Evolutionary conservation across 164 flowering plant genomes (phyloP), one percentile per base, ranked within the genome.

Genomic region (Liquidambar formosana): DNA sequence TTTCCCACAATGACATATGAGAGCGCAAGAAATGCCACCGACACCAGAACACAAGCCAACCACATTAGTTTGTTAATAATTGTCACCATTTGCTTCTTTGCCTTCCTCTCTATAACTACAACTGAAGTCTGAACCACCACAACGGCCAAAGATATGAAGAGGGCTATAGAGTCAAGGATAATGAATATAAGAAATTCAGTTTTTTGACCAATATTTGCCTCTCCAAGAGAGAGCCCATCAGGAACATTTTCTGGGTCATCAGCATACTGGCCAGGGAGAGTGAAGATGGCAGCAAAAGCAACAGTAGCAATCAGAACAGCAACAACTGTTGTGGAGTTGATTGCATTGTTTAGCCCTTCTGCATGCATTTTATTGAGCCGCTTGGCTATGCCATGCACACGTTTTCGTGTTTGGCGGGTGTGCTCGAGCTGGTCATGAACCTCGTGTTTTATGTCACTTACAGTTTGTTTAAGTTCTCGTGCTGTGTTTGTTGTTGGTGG

Each of bases 271-370:
- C 86, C 86, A 0, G 83, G 85, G 15, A 84, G 69, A 8, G 48
- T 74, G 66, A 81, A 84, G 49, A 84, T 84, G 73, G 83, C 87
- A 11, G 85, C 83, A 64, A 81, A 84, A 1, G 87, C 81, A 38
- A 84, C 83, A 0, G 85, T 85, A 8, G 89, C 87, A 28, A 85
- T 85, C 3, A 85, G 83, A 67, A 83, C 81, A 23, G 89, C 89
- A 6, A 84, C 88, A 57, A 86, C 80, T 13, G 88, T 86, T 41
- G 86, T 82, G 72, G 89, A 86, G 69, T 64, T 84, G 49, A 86
- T 84, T 10, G 88, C 89, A 33, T 86, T 86, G 73, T 84, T 86
- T 13, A 86, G 79, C n/a, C 88, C 89, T 63, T 79, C 83, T 0
- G 44, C 16, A 25, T 86, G 86, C 85, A 82, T 77, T 58, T 86